Base-by-base conservation (phyloP, 108 stramenopile genomes). In the Skeletonema costatum region DNA sequence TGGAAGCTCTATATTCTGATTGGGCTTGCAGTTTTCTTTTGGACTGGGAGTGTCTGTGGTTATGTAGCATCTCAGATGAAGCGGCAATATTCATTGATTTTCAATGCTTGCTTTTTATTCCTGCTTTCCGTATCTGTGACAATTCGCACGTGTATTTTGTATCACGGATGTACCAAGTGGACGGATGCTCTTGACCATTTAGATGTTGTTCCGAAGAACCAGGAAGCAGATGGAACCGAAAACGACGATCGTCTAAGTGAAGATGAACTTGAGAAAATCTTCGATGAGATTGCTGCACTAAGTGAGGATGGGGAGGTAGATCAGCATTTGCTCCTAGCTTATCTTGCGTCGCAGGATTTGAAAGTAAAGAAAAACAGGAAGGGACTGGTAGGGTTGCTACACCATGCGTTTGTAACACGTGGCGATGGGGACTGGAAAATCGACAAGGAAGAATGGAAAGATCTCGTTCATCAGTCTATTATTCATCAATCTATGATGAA, bases 1-100 rank as follows among this genome's bases (percentile, higher is more conserved):
- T 53, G 48, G 33, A 84, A 82, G 61, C 62, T 88, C 36, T 76
- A 75, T 32, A 71, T 75, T 8, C 75, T 86, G 64, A 50, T 46
- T 12, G 41, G 46, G 19, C 64, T 89, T 36, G 83, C 71, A 41
- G 59, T 68, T 12, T 60, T 62, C 32, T 89, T 89, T 70, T 89
- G 81, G 81, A 19, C 59, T 2, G 88, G 88, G 14, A 75, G 84
- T 7, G 73, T 67, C 3, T 21, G 74, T 35, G 42, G 69, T 33
- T 83, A 31, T 31, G 50, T 32, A 7, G 77, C 73, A 35, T 69
- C 71, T 6, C 17, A 64, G 59, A 0, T 7, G 0, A 60, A 71
- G 30, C 36, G 25, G 12, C 29, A 31, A 16, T 44, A 66, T 51
- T 64, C 81, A 2, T 64, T 82, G 8, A 53, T 82, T 30, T 70